Evolutionary conservation across 495 filamentous ascomycete genomes (phyloP).

Genomic region (Acidiella bohemica): DNA sequence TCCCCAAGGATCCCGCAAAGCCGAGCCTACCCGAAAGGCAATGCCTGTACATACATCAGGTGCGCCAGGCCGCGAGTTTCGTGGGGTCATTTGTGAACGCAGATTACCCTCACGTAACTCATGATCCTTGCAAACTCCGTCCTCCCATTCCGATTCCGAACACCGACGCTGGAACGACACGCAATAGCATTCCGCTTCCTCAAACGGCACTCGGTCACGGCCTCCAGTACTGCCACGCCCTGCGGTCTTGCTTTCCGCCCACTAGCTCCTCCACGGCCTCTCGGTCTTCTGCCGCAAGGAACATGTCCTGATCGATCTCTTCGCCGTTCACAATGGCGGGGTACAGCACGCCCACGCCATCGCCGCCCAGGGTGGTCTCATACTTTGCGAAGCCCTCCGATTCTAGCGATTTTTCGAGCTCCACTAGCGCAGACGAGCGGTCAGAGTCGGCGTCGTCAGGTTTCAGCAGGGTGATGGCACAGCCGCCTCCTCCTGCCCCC

Average conservation of each 20-base stretch:
- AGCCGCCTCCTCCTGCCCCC: conserved; percentile 87
- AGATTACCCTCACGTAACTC: too few species aligned
- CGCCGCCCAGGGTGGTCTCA: conserved; percentile 74
- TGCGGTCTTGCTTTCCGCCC: conserved; percentile 46
- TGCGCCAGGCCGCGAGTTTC: too few species aligned
- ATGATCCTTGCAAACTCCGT: too few species aligned
- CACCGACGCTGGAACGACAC: too few species aligned
- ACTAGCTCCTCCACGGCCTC: conserved; percentile 60
- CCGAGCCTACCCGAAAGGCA: too few species aligned
- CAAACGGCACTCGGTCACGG: too few species aligned
- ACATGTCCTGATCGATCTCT: conserved; percentile 86
- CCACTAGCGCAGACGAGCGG: conserved; percentile 28
- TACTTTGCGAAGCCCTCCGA: conserved; percentile 70
- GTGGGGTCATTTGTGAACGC: too few species aligned
- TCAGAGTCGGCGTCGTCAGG: conserved; percentile 32
- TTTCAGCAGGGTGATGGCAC: conserved; percentile 79
- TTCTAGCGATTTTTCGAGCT: conserved; percentile 53
- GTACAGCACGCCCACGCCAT: conserved; percentile 85
- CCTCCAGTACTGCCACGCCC: conserved; percentile 89
- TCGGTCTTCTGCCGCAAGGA: conserved; percentile 65
- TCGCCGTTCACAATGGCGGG: conserved; percentile 76
- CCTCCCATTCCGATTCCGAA: too few species aligned
- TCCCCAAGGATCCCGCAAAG: too few species aligned
- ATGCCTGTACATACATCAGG: too few species aligned
- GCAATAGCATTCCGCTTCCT: too few species aligned